These are phyloP conservation scores for Xerophyta viscosa DNA, from an alignment of 106 monocot species.

Conservation along the genomic window DNA sequence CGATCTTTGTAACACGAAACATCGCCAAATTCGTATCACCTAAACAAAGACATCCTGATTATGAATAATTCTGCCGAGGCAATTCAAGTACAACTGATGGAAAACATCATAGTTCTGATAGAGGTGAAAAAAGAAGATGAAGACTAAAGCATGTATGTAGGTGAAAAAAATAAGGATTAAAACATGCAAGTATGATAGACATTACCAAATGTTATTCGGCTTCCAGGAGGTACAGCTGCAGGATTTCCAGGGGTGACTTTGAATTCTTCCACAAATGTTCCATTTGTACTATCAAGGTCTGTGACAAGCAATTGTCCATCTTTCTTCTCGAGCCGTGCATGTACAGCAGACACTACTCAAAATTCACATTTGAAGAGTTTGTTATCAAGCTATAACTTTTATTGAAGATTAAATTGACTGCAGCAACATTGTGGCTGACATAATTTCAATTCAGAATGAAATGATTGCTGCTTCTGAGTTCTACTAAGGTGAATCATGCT, in stretches of 20 bases:
- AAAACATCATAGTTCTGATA: no score
- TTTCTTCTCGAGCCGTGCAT: conserved; percentile 59
- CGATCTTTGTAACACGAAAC: conserved; percentile 34
- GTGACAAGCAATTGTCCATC: conserved; percentile 41
- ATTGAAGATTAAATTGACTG: no score
- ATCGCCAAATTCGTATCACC: conserved; percentile 44
- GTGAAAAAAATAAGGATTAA: no score
- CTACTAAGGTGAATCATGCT: background rate
- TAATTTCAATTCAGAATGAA: no score
- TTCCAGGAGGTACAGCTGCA: conserved; percentile 29
- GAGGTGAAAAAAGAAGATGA: no score
- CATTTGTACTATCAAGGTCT: conserved; percentile 60
- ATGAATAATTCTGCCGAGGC: background rate
- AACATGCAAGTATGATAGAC: background rate
- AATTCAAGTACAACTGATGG: background rate
- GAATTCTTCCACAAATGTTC: conserved; percentile 43
- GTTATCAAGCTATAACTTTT: no score
- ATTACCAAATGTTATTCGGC: conserved; percentile 42
- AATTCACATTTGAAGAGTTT: no score
- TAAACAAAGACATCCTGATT: conserved; percentile 2
- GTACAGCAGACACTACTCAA: conserved; percentile 44
- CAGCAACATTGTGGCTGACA: no score
- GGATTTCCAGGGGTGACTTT: conserved; percentile 31
- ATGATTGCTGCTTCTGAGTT: no score
- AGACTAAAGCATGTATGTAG: no score